Evolutionary conservation across 495 filamentous ascomycete genomes (phyloP).

Genomic region (Aspergillus leporis): DNA sequence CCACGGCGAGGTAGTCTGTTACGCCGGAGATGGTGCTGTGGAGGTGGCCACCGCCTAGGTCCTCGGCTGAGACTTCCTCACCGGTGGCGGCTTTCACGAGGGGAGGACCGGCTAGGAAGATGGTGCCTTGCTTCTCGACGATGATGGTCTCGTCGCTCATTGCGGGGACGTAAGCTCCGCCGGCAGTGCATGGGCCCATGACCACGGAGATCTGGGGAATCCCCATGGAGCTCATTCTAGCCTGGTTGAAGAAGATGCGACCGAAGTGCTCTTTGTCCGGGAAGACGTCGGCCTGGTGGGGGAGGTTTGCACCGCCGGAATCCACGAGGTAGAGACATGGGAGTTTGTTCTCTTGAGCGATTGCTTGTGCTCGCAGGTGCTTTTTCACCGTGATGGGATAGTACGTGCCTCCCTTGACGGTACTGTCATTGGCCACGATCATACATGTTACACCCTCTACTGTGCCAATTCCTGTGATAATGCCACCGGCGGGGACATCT

Average conservation of each 20-base stretch:
- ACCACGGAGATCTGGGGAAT: slow-evolving; percentile 96
- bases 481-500: slow-evolving; percentile 83
- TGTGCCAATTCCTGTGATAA: slow-evolving; percentile 89
- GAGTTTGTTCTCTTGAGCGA: slow-evolving; percentile 83
- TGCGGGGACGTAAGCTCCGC: slow-evolving; percentile 92
- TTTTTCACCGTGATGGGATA: slow-evolving; percentile 99
- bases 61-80: slow-evolving; percentile 89
- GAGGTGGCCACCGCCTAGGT: slow-evolving; percentile 88
- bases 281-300: slow-evolving; percentile 95
- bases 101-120: slow-evolving; percentile 93
- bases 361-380: slow-evolving; percentile 87
- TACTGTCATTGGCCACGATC: slow-evolving; percentile 96
- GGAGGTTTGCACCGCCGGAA: slow-evolving; percentile 93
- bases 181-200: slow-evolving; percentile 97
- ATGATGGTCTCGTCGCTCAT: slow-evolving; percentile 99
- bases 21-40: slow-evolving; percentile 93
- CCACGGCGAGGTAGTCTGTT: slow-evolving; percentile 91
- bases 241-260: slow-evolving; percentile 98
- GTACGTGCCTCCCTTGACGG: slow-evolving; percentile 98
- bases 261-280: slow-evolving; percentile 95
- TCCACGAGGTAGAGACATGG: slow-evolving; percentile 96
- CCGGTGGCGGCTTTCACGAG: slow-evolving; percentile 96
- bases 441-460: slow-evolving; percentile 90
- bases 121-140: slow-evolving; percentile 89
- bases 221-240: slow-evolving; percentile 74